phyloP scores from a whole-genome alignment of 1,284 basidiomycete species.

The Rhodotorula sp. region DNA sequence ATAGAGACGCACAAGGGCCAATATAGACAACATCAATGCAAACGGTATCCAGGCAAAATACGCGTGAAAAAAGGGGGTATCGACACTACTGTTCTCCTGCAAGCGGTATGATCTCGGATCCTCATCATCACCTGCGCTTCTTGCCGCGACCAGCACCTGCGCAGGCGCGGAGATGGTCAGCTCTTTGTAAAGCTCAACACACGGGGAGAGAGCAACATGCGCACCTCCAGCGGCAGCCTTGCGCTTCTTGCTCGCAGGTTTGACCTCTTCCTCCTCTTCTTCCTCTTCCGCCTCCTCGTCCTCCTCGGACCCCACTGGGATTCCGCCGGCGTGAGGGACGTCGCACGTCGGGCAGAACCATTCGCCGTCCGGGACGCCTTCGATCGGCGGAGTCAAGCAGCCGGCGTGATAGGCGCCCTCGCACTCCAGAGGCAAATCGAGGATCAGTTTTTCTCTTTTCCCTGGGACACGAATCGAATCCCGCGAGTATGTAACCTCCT shows the following conservation, averaged over 20 bases:
- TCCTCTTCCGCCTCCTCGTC: conserved; percentile 3
- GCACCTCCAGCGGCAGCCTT: conserved; percentile 16
- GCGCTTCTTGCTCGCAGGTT: conserved; percentile 21
- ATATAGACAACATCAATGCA: neutral
- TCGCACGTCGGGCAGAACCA: conserved; percentile 82
- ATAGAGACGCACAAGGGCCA: neutral
- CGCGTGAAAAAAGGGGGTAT: no score
- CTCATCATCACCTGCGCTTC: no score
- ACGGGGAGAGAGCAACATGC: neutral
- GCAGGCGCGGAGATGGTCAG: neutral
- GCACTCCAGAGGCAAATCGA: conserved; percentile 58
- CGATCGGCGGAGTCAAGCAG: conserved; percentile 75
- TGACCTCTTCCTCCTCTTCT: neutral
- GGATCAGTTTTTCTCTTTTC: neutral
- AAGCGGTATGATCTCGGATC: no score
- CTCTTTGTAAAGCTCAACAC: no score
- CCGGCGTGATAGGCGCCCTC: conserved; percentile 81
- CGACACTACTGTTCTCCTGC: no score
- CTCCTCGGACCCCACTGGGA: neutral
- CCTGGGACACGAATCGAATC: neutral
- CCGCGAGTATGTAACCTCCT: neutral
- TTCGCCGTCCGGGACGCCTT: conserved; percentile 73
- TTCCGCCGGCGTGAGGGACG: neutral
- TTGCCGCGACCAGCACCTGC: conserved; percentile 1
- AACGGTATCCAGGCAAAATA: no score